phyloP scores from a whole-genome alignment of 176 grass and related monocot genomes.

The Carex cristatella region DNA sequence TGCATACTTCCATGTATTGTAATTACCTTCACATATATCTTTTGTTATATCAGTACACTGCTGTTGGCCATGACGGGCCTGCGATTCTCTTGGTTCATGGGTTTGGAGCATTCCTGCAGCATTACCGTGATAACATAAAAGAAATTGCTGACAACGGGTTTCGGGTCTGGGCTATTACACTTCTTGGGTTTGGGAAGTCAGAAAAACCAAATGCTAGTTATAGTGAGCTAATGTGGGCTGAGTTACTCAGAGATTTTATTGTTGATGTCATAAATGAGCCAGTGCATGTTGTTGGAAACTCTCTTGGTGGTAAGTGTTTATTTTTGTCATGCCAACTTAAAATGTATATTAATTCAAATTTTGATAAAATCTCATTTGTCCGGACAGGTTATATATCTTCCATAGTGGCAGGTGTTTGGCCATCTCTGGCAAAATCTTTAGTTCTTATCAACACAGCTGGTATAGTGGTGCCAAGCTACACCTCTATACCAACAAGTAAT shows the following conservation, averaged over 20 bases:
- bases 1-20: background rate
- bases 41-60: constrained; percentile 54
- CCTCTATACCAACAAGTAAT: constrained; percentile 49
- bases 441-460: constrained; percentile 88
- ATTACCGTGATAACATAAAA: constrained; percentile 81
- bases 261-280: constrained; percentile 68
- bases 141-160: constrained; percentile 53
- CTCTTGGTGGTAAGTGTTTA: constrained; percentile 67
- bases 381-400: constrained; percentile 76
- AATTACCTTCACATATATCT: background rate
- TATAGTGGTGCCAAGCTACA: constrained; percentile 70
- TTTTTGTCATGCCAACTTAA: constrained; percentile 8
- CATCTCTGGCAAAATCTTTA: constrained; percentile 74
- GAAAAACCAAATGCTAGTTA: constrained; percentile 84
- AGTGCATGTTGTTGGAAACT: constrained; percentile 90
- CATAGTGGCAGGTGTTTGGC: constrained; percentile 66
- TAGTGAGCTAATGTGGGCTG: constrained; percentile 85
- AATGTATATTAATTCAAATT: constrained; percentile 1
- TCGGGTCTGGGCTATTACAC: constrained; percentile 81
- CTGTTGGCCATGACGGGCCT: constrained; percentile 57
- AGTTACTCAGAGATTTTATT: constrained; percentile 78
- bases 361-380: constrained; percentile 14
- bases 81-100: constrained; percentile 86
- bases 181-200: constrained; percentile 87
- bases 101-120: constrained; percentile 91